phyloP scores from a whole-genome alignment of 2,329 filamentous ascomycete genomes.

The Cladosporium phlei region DNA sequence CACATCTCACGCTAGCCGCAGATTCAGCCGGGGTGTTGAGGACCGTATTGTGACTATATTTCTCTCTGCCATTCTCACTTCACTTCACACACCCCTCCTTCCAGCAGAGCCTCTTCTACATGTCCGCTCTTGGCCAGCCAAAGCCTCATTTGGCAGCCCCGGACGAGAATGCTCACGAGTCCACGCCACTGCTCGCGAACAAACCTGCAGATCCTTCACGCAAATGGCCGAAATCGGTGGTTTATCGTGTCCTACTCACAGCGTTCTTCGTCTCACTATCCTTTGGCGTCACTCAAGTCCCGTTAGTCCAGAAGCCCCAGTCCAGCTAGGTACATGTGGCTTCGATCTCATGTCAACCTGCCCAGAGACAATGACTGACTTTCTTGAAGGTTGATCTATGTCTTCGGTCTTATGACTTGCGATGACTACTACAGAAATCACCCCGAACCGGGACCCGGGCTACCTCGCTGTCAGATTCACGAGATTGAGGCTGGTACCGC shows the following conservation, averaged over 20 bases:
- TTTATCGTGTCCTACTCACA: slow-evolving; percentile 51
- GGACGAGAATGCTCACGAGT: not conserved
- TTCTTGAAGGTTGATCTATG: slow-evolving; percentile 48
- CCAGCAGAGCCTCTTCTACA: not conserved
- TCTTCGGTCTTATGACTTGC: slow-evolving; percentile 68
- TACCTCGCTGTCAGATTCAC: slow-evolving; percentile 51
- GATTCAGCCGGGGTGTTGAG: slow-evolving; percentile 4
- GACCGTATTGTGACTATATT: not conserved
- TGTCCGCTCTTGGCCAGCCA: not conserved
- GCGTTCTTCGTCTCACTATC: slow-evolving; percentile 56
- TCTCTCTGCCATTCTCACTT: not conserved
- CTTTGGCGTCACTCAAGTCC: slow-evolving; percentile 49
- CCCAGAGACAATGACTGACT: not conserved
- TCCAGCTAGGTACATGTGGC: slow-evolving; percentile 3
- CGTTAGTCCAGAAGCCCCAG: slow-evolving; percentile 18
- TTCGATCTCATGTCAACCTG: not conserved
- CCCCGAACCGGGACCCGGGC: slow-evolving; percentile 42
- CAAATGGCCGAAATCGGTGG: slow-evolving; percentile 25
- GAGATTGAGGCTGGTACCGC: slow-evolving; percentile 63
- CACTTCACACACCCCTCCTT: not conserved
- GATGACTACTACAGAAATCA: slow-evolving; percentile 62
- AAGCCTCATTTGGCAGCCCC: not conserved
- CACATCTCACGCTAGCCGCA: slow-evolving; percentile 1
- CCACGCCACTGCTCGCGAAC: slow-evolving; percentile 5
- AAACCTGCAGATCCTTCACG: not conserved